Evolutionary conservation across 306 rosid genomes (phyloP).

Genomic region (Cucumis cinereus): DNA sequence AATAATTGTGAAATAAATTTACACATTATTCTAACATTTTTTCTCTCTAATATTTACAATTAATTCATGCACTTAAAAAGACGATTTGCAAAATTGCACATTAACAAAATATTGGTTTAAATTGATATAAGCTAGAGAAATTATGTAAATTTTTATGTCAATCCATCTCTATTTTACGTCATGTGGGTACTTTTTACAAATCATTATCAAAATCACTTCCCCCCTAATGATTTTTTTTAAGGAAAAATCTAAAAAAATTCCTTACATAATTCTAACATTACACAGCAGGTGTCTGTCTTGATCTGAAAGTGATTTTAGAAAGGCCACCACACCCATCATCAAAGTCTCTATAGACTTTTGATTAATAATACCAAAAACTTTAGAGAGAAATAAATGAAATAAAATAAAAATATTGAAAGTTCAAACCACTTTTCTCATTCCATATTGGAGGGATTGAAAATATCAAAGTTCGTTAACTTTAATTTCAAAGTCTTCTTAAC

Average conservation of each 20-base stretch:
- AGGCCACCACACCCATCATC: not conserved
- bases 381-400: too few species aligned
- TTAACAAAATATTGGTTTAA: too few species aligned
- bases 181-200: not conserved
- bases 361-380: not conserved
- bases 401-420: not conserved
- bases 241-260: not conserved
- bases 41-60: too few species aligned
- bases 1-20: too few species aligned
- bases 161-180: not conserved
- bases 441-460: not conserved
- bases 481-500: not conserved
- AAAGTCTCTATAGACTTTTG: not conserved
- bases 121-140: too few species aligned
- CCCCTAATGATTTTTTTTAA: too few species aligned
- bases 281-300: not conserved
- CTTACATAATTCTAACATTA: not conserved
- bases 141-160: too few species aligned
- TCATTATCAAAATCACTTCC: not conserved
- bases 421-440: not conserved
- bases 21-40: too few species aligned
- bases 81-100: too few species aligned
- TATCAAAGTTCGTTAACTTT: not conserved
- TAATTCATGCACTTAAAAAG: too few species aligned
- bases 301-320: constrained; percentile 2